A percentile compares a stretch with the other conserved stretches of the same genome.
Evolutionary conservation across 495 filamentous ascomycete genomes (phyloP).

Genomic region (Sabuloglossum arenarium): DNA sequence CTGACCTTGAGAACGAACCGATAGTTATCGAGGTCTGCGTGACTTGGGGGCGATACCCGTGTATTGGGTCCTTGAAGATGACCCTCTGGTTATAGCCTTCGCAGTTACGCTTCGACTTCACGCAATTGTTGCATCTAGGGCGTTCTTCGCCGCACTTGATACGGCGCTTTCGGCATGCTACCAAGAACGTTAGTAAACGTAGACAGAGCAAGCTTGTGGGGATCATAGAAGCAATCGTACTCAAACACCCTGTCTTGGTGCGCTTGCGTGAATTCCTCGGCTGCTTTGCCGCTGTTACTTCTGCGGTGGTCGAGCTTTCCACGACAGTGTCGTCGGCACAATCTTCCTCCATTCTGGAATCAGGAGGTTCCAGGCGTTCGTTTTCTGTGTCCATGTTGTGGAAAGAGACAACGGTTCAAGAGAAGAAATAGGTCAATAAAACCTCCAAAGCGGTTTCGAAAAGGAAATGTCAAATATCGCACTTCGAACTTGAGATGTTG

Average conservation of each 20-base stretch:
- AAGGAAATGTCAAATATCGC: background rate
- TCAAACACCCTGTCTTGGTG: conserved; percentile 93
- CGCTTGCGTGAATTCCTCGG: conserved; percentile 35
- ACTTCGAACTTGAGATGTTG: background rate
- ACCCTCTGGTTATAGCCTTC: conserved; percentile 90
- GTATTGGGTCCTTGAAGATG: conserved; percentile 75
- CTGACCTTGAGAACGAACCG: background rate
- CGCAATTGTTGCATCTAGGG: conserved; percentile 77
- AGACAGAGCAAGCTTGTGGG: background rate
- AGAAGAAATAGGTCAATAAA: background rate
- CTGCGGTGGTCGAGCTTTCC: background rate
- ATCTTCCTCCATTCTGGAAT: background rate
- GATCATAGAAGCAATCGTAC: conserved; percentile 27
- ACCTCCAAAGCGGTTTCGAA: background rate
- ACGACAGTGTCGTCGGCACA: background rate
- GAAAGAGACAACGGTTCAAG: background rate
- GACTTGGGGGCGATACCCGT: conserved; percentile 9
- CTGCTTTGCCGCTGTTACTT: background rate
- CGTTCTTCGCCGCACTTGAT: conserved; percentile 97
- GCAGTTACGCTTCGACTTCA: conserved; percentile 83
- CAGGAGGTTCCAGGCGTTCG: conserved; percentile 12
- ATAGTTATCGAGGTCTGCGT: background rate
- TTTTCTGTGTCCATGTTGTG: conserved; percentile 9
- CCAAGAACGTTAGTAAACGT: conserved; percentile 2
- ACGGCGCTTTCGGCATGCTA: conserved; percentile 80